Base-by-base conservation (phyloP, 257 asterid genomes). In the Jaltomata sinuosa region DNA sequence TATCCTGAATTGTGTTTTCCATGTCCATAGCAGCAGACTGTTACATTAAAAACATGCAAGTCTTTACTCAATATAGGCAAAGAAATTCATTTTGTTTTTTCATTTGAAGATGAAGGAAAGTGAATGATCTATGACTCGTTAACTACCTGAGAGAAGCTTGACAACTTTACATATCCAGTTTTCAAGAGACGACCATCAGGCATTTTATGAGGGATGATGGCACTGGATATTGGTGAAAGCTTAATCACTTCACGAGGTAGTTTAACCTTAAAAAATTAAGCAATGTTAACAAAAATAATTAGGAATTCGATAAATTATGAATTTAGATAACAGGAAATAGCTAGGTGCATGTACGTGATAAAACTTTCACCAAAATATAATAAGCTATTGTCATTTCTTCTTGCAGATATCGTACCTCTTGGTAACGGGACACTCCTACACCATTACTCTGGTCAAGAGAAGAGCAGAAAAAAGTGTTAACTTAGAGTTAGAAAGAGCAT, bases 21-120 rank as follows among this genome's bases (percentile, higher is more conserved):
- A 96, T 92, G 83, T 96, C 98, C 71, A 77, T 53, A 36, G 98
- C 99, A 74, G 99, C 98, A 85, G 91, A 92, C 99, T 96, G 89
- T 82, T 84, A 83, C 72, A 61, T 78, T 40, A 19, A 69, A 47
- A 69, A 25, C 42, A 82, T 25, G 47, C 8, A 8, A 47, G 54
- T 27, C 32, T 4, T 85, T 42, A 85, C 54, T 77, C 65, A 42
- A 68, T 21, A 18, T 59, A 80, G 40, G 19, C 10, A 25, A 29
- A 42, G 31, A 10, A 55, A 18, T 3, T 42, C 34, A 34, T 19
- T 27, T 34, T 82, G 59, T 31, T 54, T 40, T n/a, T 31, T 38
- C 69, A 79, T 54, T 54, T 22, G 18, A 32, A n/a, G 59, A 31
- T 45, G 8, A 45, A 27, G 78, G 40, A 55, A n/a, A 62, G 25